Base-by-base conservation (phyloP, 495 filamentous ascomycete species). In the Tetracladium setigerum region DNA sequence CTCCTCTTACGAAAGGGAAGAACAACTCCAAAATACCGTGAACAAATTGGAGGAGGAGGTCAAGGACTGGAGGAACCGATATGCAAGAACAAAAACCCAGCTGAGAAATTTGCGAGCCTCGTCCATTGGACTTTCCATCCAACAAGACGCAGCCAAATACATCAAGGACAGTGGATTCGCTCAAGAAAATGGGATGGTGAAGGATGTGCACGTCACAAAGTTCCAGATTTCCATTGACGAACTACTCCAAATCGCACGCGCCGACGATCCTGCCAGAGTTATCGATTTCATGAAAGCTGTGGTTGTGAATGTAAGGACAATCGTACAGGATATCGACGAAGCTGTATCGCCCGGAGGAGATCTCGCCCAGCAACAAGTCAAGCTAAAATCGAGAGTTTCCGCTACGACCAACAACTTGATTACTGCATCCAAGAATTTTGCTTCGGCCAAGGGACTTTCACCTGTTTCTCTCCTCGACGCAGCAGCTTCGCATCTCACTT, bases 171-270 rank as follows among this genome's bases (percentile, higher is more conserved):
- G 79, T 46, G 83, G 81, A 11, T 79, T 95, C 52, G 72, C 82
- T 16, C 73, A 84, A 47, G 71, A 77, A 9, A 73, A 84, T 41
- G 92, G 92, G 2, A 60, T 91, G 18, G 79, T 98, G 39, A 87
- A 84, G 64, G 90, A 95, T 64, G 78, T 95, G 16, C 84, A 95
- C 66, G 79, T 98, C 38, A 95, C 92, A 31, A 87, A 87, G 53
- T 97, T 95, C 72, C 92, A 98, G 62, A 84, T 96, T 53, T 79
- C 89, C 13, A 85, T 98, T 47, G 92, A 97, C 59, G 92, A 96
- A 57, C 77, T 97, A 5, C 71, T 98, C n/a, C 81, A 80, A 31
- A 72, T 72, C 35, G 87, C 87, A 3, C 81, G 91, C 13, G 72
- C 67, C 19, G 78, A 83, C n/a, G 81, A 85, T 41, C 81, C 87